Evolutionary conservation across 192 early-diverging fungal genomes (phyloP).

Genomic region (Podila clonocystis): DNA sequence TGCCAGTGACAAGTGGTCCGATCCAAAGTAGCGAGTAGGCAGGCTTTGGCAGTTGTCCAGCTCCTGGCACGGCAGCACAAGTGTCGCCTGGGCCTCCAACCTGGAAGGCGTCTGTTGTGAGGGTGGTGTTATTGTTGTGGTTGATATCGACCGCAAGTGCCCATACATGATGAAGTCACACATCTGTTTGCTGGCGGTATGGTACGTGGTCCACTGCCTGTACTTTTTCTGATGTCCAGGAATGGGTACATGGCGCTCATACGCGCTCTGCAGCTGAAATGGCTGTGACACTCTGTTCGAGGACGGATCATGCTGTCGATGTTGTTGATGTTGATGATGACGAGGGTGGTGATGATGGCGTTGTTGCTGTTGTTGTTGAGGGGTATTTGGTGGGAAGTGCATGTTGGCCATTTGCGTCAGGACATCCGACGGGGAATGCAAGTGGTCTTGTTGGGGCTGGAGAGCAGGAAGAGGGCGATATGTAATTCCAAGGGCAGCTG

Average conservation of each 20-base stretch:
- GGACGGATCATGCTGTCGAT: not conserved
- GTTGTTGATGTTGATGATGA: not conserved
- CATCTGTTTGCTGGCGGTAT: not conserved
- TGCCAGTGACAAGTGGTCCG: constrained; percentile 42
- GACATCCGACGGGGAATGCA: too few species aligned
- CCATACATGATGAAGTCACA: constrained; percentile 47
- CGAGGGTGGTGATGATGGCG: too few species aligned
- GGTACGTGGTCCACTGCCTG: constrained; percentile 2
- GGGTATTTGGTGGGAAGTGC: too few species aligned
- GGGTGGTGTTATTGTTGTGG: not conserved
- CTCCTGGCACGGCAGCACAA: constrained; percentile 26
- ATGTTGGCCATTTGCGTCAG: too few species aligned
- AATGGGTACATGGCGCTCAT: not conserved
- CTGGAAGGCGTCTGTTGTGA: not conserved
- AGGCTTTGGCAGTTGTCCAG: not conserved
- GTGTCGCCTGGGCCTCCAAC: constrained; percentile 8
- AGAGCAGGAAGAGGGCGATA: not conserved
- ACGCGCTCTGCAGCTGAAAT: constrained; percentile 14
- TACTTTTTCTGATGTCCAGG: not conserved
- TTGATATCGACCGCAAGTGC: not conserved
- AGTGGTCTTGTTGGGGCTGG: not conserved
- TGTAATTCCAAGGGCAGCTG: not conserved
- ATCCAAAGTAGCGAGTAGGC: constrained; percentile 17
- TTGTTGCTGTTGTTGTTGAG: not conserved
- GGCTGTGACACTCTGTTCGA: constrained; percentile 14